phyloP scores from a whole-genome alignment of 208 protist species.

The Wallacemonas sp. region DNA sequence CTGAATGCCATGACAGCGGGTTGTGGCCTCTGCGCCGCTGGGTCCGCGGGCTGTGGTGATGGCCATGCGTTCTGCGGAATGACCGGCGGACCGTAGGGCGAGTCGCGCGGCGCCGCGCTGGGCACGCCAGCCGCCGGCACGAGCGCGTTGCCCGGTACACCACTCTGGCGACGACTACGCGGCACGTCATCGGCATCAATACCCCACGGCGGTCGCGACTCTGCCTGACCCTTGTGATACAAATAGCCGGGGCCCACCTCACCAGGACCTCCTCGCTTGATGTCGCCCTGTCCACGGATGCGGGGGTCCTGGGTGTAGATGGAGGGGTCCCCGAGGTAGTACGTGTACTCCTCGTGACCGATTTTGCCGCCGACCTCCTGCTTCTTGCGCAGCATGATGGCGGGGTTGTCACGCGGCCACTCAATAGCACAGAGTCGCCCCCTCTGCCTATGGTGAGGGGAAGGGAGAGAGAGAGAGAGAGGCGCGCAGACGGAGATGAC shows the following conservation, averaged over 20 bases:
- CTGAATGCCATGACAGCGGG: constrained; percentile 18
- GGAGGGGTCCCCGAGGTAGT: constrained; percentile 45
- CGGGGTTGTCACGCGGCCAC: not conserved
- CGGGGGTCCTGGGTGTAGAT: constrained; percentile 17
- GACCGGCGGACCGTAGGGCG: constrained; percentile 15
- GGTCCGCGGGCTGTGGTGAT: not conserved
- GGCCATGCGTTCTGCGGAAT: not conserved
- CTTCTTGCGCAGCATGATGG: constrained; percentile 46
- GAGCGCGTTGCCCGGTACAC: not conserved
- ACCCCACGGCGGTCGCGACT: constrained; percentile 11
- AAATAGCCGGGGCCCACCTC: not conserved
- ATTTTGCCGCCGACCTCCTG: constrained; percentile 78
- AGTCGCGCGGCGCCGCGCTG: constrained; percentile 3
- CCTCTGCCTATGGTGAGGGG: not conserved
- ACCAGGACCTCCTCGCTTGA: not conserved
- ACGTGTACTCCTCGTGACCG: constrained; percentile 77
- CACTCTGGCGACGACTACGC: not conserved
- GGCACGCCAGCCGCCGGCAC: not conserved
- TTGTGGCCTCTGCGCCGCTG: too few species aligned
- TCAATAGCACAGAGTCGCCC: not conserved
- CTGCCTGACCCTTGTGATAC: constrained; percentile 2
- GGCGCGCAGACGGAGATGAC: too few species aligned
- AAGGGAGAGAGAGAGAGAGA: too few species aligned
- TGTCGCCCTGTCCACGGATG: constrained; percentile 26
- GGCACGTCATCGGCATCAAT: constrained; percentile 12